Base-by-base conservation (phyloP, 2,329 filamentous ascomycete genomes). In the Raffaelea ambrosiae region DNA sequence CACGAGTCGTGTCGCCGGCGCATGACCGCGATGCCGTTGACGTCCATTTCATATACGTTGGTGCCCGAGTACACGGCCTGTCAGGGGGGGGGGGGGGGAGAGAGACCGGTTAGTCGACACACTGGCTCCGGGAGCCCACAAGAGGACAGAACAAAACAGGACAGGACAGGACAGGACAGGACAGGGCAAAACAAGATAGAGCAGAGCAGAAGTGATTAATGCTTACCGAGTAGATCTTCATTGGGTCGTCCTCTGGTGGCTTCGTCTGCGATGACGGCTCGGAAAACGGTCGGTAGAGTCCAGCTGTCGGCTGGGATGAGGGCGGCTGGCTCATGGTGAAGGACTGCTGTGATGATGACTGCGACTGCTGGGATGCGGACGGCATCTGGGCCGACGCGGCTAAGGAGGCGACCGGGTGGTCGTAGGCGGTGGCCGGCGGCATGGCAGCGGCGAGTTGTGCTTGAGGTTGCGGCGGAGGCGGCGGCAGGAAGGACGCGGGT, bases 41-140 rank as follows among this genome's bases (percentile, higher is more conserved):
- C 86, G 64, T 96, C 90, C 89, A 97, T 96, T 67, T 98, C 93
- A 70, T 97, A 98, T 16, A 98, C 93, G 52, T 91, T 84, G 41
- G 97, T 88, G 56, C 90, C 89, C 8, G 91, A 97, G 65, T 97
- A 97, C 38, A 94, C 86, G 51, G 91, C 91, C 77, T 80, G 33
- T n/a, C n/a, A n/a, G n/a, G n/a, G n/a, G n/a, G n/a, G n/a, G n/a
- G n/a, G n/a, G n/a, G n/a, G n/a, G n/a, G n/a, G n/a, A n/a, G 38
- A 19, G 11, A 18, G 35, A 8, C 18, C 7, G 35, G 26, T 43
- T 38, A 47, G 21, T 4, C 35, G 8, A 21, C 47, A n/a, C n/a
- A n/a, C n/a, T n/a, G 45, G 35, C 29, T 43, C 46, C 5, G 46
- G 46, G 21, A 21, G 10, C n/a, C 4, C 11, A 11, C 18, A 23